phyloP scores from a whole-genome alignment of 2,329 filamentous ascomycete species.

The Cordyceps cateniannulata region DNA sequence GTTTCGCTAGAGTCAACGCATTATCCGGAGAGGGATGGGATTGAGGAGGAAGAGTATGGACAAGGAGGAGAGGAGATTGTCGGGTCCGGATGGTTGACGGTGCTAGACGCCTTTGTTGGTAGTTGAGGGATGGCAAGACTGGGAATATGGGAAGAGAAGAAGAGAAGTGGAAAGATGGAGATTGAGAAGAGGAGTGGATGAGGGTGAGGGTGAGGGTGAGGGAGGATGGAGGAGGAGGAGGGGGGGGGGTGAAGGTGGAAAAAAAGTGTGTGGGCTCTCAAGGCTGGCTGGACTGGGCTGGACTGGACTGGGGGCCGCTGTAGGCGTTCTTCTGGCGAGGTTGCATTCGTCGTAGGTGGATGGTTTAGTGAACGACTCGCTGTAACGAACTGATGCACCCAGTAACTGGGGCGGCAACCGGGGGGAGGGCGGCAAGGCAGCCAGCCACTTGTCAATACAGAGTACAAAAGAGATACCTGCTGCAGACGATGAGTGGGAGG shows the following conservation, averaged over 20 bases:
- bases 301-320: no score
- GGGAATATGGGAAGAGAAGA: not conserved
- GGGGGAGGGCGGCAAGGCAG: no score
- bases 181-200: slow-evolving; percentile 12
- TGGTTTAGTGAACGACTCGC: not conserved
- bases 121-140: not conserved
- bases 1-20: slow-evolving; percentile 1
- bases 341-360: no score
- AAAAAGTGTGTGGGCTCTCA: not conserved
- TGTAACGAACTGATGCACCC: no score
- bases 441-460: no score
- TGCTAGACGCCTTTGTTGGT: not conserved
- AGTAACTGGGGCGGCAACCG: no score
- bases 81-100: not conserved
- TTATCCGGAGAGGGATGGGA: not conserved
- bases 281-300: not conserved
- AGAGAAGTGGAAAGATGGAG: slow-evolving; percentile 15
- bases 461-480: no score
- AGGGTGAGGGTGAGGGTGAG: slow-evolving; percentile 15
- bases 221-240: slow-evolving; percentile 18
- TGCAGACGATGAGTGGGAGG: not conserved
- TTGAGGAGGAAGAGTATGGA: not conserved
- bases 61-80: not conserved
- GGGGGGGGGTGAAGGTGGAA: not conserved
- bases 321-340: no score